Base-by-base conservation (phyloP, 2,329 filamentous ascomycete genomes). In the Microdochium paspali region DNA sequence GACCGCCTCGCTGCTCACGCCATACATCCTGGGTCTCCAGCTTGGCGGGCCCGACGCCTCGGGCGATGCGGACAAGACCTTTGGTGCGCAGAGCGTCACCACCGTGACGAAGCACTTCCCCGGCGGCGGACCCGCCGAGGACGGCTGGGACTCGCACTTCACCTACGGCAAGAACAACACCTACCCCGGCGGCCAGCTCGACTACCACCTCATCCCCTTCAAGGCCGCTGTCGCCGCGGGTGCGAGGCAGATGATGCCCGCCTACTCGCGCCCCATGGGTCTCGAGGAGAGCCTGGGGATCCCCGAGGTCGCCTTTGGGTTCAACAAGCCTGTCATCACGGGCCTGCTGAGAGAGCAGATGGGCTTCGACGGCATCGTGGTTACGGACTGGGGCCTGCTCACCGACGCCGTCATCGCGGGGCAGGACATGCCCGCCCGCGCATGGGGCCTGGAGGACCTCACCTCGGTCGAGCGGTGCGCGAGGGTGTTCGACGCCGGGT, bases 51-150 rank as follows among this genome's bases (percentile, higher is more conserved):
- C 18, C n/a, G 23, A n/a, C n/a, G 10, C 35, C 35, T n/a, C 20
- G 35, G 35, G 35, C 35, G 35, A 40, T 20, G 35, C 20, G 24
- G 71, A 69, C 0, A 61, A 66, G 2, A 57, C 62, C 26, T 59
- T 74, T n/a, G 72, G 72, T 0, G 52, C 58, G 0, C 50, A 66
- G 24, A 72, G 69, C 2, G 67, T 76, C 3, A 67, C 66, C 1
- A 71, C 73, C 0, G 67, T 75, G 2, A 74, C 73, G 0, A 77
- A 77, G 57, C 73, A 78, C 51, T 77, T 78, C 53, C 73, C 74
- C 0, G 74, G 74, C 4, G 71, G 66, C 7, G 74, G 74, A 0
- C 66, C 73, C 0, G 65, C 71, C 53, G 59, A 72, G 48, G 59
- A 72, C 44, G 74, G 74, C 20, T 71, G 76, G 44, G 74, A 77